These are phyloP conservation scores for Penicillium turbatum DNA, from an alignment of 495 filamentous ascomycete genomes.

Conservation along the genomic window DNA sequence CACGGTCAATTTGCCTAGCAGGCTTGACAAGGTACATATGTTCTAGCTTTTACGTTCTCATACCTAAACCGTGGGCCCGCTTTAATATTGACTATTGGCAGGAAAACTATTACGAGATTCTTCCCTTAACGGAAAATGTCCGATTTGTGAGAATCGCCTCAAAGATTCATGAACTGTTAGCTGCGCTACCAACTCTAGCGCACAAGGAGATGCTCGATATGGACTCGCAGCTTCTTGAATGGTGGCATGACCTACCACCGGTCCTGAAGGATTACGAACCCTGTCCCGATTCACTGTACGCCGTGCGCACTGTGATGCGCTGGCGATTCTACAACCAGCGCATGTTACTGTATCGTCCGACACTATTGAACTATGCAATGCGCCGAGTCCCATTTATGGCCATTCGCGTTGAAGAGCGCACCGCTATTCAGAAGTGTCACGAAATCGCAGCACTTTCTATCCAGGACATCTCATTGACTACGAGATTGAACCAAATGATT, in stretches of 20 bases:
- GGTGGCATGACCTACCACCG: conserved; percentile 62
- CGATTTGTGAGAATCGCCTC: conserved; percentile 69
- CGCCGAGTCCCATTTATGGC: conserved; percentile 51
- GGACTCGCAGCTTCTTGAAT: conserved; percentile 58
- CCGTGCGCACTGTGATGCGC: conserved; percentile 65
- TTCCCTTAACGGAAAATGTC: conserved; percentile 66
- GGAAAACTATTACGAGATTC: conserved; percentile 30
- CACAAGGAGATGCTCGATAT: conserved; percentile 53
- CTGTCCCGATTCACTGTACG: conserved; percentile 60
- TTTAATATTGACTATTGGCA: not conserved
- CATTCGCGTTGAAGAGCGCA: conserved; percentile 54
- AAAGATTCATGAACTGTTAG: conserved; percentile 63
- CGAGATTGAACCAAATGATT: conserved; percentile 61
- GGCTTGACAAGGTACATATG: conserved; percentile 32
- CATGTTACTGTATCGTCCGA: conserved; percentile 66
- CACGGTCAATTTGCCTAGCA: conserved; percentile 56
- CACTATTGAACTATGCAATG: conserved; percentile 61
- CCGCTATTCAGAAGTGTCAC: conserved; percentile 59
- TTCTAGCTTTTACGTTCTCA: not conserved
- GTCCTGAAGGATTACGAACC: conserved; percentile 60
- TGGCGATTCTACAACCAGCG: conserved; percentile 70
- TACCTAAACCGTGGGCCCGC: too few relatives aligned
- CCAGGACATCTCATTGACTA: conserved; percentile 57
- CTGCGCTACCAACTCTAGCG: conserved; percentile 55
- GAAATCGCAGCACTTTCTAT: conserved; percentile 60